Percentiles rank a stretch among this genome's conserved stretches.
Conservation (phyloP, 257 asterid genomes). For the Nicotiana tomentosiformis region DNA sequence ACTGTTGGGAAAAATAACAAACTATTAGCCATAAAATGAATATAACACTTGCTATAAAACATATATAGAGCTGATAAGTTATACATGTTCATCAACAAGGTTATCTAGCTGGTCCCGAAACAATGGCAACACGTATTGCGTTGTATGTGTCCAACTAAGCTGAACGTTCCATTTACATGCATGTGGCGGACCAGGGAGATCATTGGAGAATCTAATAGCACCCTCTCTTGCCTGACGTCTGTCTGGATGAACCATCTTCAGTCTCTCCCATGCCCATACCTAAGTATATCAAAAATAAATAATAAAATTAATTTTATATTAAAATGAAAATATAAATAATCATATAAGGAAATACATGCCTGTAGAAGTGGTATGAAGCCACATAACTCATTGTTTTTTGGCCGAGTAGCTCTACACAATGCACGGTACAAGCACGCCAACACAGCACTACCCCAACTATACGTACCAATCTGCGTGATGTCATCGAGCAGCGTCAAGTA, state of each 20-base stretch:
- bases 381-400: constrained; percentile 78
- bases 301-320: too few species aligned
- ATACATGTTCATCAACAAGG: too few species aligned
- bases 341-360: constrained; percentile 15
- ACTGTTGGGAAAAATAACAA: neutral
- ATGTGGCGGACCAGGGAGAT: constrained; percentile 25
- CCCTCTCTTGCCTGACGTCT: constrained; percentile 76
- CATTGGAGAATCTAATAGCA: constrained; percentile 37
- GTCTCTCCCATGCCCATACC: constrained; percentile 28
- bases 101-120: neutral
- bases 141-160: neutral
- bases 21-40: too few species aligned
- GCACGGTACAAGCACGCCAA: constrained; percentile 74
- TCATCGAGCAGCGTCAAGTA: constrained; percentile 70
- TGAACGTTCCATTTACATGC: constrained; percentile 19
- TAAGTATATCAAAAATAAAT: too few species aligned
- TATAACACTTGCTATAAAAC: too few species aligned
- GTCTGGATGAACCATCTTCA: constrained; percentile 17
- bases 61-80: too few species aligned
- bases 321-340: too few species aligned
- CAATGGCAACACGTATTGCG: neutral
- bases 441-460: constrained; percentile 78
- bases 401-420: constrained; percentile 63
- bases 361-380: constrained; percentile 44
- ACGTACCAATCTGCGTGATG: constrained; percentile 58